Evolutionary conservation across 441 rosid genomes (phyloP).

Genomic region (Jatropha podagrica): DNA sequence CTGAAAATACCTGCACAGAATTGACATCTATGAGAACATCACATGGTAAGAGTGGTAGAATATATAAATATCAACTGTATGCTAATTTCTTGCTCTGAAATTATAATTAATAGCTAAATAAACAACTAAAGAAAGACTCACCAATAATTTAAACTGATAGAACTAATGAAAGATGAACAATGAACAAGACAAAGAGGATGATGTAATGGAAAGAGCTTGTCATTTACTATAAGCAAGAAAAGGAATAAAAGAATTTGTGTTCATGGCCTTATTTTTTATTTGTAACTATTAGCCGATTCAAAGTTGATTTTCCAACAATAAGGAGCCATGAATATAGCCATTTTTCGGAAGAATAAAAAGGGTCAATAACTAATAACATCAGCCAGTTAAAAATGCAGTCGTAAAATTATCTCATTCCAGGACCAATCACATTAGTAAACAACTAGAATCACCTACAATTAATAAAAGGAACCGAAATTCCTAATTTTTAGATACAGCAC

Average conservation of each 20-base stretch:
- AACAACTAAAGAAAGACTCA: background rate
- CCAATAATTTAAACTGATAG: background rate
- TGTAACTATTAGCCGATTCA: background rate
- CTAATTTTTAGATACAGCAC: background rate
- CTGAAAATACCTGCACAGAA: slow-evolving; percentile 79
- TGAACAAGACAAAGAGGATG: background rate
- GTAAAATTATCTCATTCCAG: background rate
- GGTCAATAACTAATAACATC: background rate
- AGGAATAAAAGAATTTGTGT: background rate
- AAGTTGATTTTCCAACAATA: slow-evolving; percentile 8
- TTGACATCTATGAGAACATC: slow-evolving; percentile 1
- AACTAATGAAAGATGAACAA: background rate
- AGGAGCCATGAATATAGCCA: background rate
- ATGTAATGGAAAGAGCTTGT: background rate
- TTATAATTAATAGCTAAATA: slow-evolving; percentile 8
- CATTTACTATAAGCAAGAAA: background rate
- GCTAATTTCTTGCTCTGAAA: background rate
- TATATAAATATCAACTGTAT: background rate
- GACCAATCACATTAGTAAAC: background rate
- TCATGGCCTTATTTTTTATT: background rate
- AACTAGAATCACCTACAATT: background rate
- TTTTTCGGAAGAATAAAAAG: background rate
- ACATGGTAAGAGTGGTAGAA: background rate
- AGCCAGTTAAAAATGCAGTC: background rate
- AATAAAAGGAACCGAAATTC: background rate